Percentiles rank a stretch among this genome's conserved stretches.
Conservation (phyloP, 495 filamentous ascomycete species). For the Elaphomyces granulatus region DNA sequence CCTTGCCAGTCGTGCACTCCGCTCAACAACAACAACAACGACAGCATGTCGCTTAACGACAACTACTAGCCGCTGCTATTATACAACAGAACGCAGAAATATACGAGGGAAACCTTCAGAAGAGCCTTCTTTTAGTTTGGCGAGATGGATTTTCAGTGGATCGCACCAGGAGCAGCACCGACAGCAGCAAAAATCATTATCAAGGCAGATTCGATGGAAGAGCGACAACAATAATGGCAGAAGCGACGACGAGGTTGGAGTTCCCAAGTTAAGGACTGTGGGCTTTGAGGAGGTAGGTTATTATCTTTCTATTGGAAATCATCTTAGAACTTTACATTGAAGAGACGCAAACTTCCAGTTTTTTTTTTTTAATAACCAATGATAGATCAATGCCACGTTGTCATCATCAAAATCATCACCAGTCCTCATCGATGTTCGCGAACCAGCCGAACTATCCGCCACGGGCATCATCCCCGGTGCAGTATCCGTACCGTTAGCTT, state of each 20-base stretch:
- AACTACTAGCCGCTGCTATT: background rate
- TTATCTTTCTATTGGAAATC: no score
- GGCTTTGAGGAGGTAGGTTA: slow-evolving; percentile 31
- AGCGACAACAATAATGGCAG: slow-evolving; percentile 7
- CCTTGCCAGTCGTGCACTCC: background rate
- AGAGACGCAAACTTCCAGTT: background rate
- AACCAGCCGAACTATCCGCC: slow-evolving; percentile 55
- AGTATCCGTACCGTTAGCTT: slow-evolving; percentile 63
- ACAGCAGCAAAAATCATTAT: background rate
- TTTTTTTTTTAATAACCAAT: background rate
- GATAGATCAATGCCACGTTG: slow-evolving; percentile 28
- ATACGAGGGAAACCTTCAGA: background rate
- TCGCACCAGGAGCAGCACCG: background rate
- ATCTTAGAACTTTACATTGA: background rate
- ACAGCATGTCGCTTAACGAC: no score
- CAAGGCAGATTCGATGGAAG: slow-evolving; percentile 11
- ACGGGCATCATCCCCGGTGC: slow-evolving; percentile 69
- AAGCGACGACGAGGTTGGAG: background rate
- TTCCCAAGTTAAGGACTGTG: slow-evolving; percentile 17
- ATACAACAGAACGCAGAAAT: background rate
- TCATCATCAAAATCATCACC: slow-evolving; percentile 13
- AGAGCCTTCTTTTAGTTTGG: background rate
- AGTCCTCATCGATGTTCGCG: slow-evolving; percentile 59
- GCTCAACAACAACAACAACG: no score
- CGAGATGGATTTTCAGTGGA: background rate